These are phyloP conservation scores for Multifurca ochricompacta DNA, from an alignment of 768 basidiomycete species.

Conservation along the genomic window DNA sequence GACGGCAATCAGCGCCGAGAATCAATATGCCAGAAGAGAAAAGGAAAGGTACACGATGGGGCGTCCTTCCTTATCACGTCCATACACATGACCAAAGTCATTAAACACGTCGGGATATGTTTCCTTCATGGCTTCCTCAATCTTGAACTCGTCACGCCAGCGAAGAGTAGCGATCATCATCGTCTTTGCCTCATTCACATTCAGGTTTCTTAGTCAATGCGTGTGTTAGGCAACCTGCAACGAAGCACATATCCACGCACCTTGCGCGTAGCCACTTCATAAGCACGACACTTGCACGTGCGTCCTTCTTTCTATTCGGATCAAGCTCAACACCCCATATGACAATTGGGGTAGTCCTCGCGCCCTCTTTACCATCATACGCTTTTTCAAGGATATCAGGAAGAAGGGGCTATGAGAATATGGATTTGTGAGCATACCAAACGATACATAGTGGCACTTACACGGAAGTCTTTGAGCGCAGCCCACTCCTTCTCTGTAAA, in stretches of 20 bases:
- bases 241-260: conserved; percentile 27
- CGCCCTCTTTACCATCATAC: conserved; percentile 50
- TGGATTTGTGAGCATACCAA: background rate
- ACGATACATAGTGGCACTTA: conserved; percentile 27
- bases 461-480: conserved; percentile 61
- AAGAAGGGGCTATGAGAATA: conserved; percentile 29
- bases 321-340: conserved; percentile 71
- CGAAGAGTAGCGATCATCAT: conserved; percentile 63
- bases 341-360: conserved; percentile 40
- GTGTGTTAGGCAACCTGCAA: background rate
- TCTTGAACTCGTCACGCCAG: conserved; percentile 62
- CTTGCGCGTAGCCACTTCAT: conserved; percentile 79
- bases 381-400: conserved; percentile 50
- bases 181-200: conserved; percentile 44
- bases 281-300: conserved; percentile 64
- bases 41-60: conserved; percentile 56
- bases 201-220: conserved; percentile 39
- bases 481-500: conserved; percentile 71
- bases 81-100: conserved; percentile 53
- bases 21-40: background rate
- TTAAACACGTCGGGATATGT: conserved; percentile 36
- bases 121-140: conserved; percentile 50
- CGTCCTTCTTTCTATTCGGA: conserved; percentile 47
- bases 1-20: background rate
- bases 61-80: conserved; percentile 60